Evolutionary conservation across 2,329 filamentous ascomycete genomes (phyloP), one percentile per base, ranked within the genome.

Genomic region (Trichoderma afroharzianum): DNA sequence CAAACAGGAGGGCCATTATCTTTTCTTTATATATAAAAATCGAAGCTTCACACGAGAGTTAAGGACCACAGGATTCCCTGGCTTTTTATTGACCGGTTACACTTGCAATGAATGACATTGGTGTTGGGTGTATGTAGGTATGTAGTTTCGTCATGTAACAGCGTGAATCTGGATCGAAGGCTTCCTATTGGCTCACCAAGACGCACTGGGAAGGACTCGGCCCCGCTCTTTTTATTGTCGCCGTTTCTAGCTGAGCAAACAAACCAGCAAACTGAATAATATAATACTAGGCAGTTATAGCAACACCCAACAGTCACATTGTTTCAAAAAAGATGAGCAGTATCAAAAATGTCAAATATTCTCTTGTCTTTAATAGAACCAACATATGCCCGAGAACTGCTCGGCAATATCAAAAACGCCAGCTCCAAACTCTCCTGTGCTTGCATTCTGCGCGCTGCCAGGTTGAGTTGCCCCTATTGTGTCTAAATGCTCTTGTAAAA

Each of bases 181-280:
- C n/a, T 39, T 57, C 63, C 53, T 30, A 67, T 67, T 67, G 53
- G 63, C 63, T 67, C 64, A 47, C 43, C 30, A n/a, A 47, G 36
- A 21, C n/a, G 33, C 26, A 47, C 43, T 47, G n/a, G 55, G 36
- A 59, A 39, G 50, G 11, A 55, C 7, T 14, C 9, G 4, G 55
- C 64, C 36, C 64, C 64, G 39, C 64, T 32, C 11, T 66, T 58
- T 53, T 57, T 26, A 18, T 55, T 33, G 6, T 36, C 18, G 18
- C 28, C 9, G 30, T n/a, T 66, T 15, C 32, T 36, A 33, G 30
- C n/a, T 50, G 28, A 55, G 28, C 14, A 53, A 28, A 28, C 47
- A 53, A 50, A 50, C 28, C 9, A 32, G 4, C 55, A 14, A 62
- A 33, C n/a, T 5, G 32, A 24, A 9, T 2, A n/a, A 43, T 43